Evolutionary conservation across 2,329 filamentous ascomycete genomes (phyloP), one percentile per base, ranked within the genome.

Genomic region (Pseudogymnoascus sp.): DNA sequence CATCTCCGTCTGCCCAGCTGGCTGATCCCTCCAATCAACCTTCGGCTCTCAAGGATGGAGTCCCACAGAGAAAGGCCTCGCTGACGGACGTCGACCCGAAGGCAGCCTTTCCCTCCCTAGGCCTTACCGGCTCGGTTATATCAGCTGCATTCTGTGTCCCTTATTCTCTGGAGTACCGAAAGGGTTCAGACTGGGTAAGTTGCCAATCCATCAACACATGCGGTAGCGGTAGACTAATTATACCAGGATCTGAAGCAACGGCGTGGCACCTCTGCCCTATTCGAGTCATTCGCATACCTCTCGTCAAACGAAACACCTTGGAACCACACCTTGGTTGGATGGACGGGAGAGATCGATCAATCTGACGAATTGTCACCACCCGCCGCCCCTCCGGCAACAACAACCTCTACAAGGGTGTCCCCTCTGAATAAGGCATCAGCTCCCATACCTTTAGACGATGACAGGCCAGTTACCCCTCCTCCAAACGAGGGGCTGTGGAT

Each of bases 271-370:
- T 97, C 93, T 11, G 92, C 93, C 14, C 83, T 98, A 35, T 96
- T 96, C 76, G 92, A 97, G 75, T 93, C 92, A 8, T 92, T 98
- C 72, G 85, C 88, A 63, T 88, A 96, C 76, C 85, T 98, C 50
- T 90, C 92, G 3, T 96, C 92, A n/a, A 82, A 89, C 63, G 83
- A 89, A 46, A 88, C 89, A 2, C 87, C 89, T 19, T 98, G 93
- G 93, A 91, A 92, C 70, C 93, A 97, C 77, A 95, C 88, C 0
- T 84, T 97, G 5, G 90, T 98, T 61, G 93, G 91, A 53, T 98
- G 93, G 93, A 96, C 93, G 2, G 93, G 93, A 64, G 93, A 98
- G 75, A 89, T 93, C 64, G 84, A 87, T 63, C 77, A 80, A 2
- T 66, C 72, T 41, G 79, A 83, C 50, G 71, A 75, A 19, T 67